These are phyloP conservation scores for Mortierella sp. DNA, from an alignment of 371 early-diverging fungal species.

Conservation along the genomic window DNA sequence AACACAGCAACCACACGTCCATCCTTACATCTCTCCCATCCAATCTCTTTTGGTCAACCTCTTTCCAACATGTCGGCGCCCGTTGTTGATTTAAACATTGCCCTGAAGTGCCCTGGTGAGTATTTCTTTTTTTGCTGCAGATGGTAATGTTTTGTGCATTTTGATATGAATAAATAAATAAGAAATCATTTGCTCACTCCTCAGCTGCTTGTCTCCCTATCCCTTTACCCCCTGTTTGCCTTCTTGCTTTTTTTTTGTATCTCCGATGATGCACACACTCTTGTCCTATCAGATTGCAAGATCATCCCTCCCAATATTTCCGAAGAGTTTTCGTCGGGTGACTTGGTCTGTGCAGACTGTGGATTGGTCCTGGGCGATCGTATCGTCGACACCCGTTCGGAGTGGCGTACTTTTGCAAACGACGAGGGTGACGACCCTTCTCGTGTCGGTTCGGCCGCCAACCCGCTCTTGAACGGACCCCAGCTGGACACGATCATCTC, in stretches of 20 bases:
- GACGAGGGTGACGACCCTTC: conserved; percentile 98
- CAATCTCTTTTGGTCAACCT: too few species aligned
- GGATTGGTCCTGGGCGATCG: conserved; percentile 97
- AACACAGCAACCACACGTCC: too few species aligned
- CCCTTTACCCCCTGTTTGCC: background rate
- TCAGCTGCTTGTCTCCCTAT: background rate
- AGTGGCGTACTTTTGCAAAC: conserved; percentile 99
- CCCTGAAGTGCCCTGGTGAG: too few species aligned
- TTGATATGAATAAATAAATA: too few species aligned
- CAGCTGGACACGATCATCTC: conserved; percentile 95
- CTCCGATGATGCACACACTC: background rate
- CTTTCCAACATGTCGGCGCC: too few species aligned
- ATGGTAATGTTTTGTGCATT: too few species aligned
- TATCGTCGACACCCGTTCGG: conserved; percentile 98
- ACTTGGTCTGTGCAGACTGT: conserved; percentile 98
- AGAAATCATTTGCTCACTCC: too few species aligned
- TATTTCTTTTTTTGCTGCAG: too few species aligned
- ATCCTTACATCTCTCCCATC: too few species aligned
- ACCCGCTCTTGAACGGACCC: conserved; percentile 89
- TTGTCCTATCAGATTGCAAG: conserved; percentile 85
- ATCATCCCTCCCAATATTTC: conserved; percentile 93
- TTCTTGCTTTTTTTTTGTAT: conserved; percentile 11
- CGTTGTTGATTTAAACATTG: too few species aligned
- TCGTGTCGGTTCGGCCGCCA: conserved; percentile 98
- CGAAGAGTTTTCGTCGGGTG: conserved; percentile 95